A percentile compares a stretch with the other conserved stretches of the same genome.
Evolutionary conservation across 768 basidiomycete genomes (phyloP).

Genomic region (Tricholoma hemisulphureum): DNA sequence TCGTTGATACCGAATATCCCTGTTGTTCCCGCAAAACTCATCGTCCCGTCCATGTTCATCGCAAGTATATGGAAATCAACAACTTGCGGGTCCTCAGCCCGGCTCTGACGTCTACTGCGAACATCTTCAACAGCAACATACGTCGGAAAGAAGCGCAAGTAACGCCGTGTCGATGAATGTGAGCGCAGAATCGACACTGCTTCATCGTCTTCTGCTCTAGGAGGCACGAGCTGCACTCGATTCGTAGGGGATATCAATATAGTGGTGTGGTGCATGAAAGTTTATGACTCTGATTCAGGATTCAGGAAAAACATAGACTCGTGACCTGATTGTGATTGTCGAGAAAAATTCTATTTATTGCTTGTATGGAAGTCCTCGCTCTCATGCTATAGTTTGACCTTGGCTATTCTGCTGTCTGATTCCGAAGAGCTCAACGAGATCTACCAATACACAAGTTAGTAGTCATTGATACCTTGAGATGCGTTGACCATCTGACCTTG

Average conservation of each 20-base stretch:
- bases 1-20: conserved; percentile 40
- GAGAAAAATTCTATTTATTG: too few species aligned
- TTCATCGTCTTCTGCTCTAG: conserved; percentile 35
- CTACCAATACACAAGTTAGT: conserved; percentile 29
- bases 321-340: too few species aligned
- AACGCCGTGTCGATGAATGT: conserved; percentile 37
- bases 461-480: neutral
- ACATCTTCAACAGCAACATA: conserved; percentile 35
- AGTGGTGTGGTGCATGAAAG: conserved; percentile 22
- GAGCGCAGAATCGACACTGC: conserved; percentile 33
- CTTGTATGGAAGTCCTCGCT: neutral
- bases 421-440: conserved; percentile 60
- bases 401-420: conserved; percentile 28
- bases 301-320: neutral
- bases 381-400: neutral
- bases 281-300: too few species aligned
- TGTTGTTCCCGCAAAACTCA: conserved; percentile 35
- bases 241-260: conserved; percentile 33
- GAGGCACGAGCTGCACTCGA: conserved; percentile 34
- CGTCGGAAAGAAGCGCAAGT: conserved; percentile 39
- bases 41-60: conserved; percentile 22
- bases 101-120: conserved; percentile 31
- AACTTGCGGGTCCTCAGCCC: conserved; percentile 31
- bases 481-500: conserved; percentile 51
- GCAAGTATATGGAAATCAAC: conserved; percentile 39